Evolutionary conservation across 2,329 filamentous ascomycete genomes (phyloP).

Genomic region (Nemania sp.): DNA sequence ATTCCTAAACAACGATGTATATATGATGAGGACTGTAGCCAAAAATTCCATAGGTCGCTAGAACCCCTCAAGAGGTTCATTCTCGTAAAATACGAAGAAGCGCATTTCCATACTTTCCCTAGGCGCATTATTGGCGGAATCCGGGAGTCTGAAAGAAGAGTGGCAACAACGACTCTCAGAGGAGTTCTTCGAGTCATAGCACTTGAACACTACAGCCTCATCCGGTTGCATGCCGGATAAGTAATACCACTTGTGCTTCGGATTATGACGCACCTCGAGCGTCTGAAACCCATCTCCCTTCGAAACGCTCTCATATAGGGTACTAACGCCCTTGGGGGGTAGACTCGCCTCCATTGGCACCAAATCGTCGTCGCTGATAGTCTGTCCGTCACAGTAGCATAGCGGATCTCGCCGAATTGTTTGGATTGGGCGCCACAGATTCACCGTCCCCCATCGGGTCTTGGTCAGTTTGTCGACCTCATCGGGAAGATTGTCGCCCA

Average conservation of each 20-base stretch:
- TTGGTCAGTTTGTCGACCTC: constrained; percentile 31
- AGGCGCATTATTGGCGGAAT: constrained; percentile 8
- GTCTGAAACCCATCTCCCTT: constrained; percentile 32
- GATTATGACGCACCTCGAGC: constrained; percentile 29
- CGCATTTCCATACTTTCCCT: constrained; percentile 39
- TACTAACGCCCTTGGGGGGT: constrained; percentile 27
- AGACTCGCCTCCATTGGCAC: constrained; percentile 20
- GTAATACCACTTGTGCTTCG: constrained; percentile 36
- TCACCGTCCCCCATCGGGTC: constrained; percentile 36
- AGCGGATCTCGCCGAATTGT: constrained; percentile 33
- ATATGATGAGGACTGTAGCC: no score
- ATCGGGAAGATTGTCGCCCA: constrained; percentile 20
- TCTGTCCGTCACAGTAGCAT: constrained; percentile 30
- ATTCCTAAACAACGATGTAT: not conserved
- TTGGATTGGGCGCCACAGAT: constrained; percentile 35
- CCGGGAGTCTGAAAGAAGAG: constrained; percentile 22
- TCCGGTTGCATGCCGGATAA: constrained; percentile 32
- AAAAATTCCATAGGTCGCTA: not conserved
- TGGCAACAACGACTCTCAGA: constrained; percentile 36
- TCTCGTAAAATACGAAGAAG: constrained; percentile 38
- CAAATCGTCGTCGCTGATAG: constrained; percentile 33
- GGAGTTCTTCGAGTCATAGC: constrained; percentile 33
- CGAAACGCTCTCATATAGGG: constrained; percentile 29
- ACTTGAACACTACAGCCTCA: constrained; percentile 34
- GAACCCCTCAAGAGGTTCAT: constrained; percentile 25